Evolutionary conservation across 768 basidiomycete genomes (phyloP).

Genomic region (Trametes maxima): DNA sequence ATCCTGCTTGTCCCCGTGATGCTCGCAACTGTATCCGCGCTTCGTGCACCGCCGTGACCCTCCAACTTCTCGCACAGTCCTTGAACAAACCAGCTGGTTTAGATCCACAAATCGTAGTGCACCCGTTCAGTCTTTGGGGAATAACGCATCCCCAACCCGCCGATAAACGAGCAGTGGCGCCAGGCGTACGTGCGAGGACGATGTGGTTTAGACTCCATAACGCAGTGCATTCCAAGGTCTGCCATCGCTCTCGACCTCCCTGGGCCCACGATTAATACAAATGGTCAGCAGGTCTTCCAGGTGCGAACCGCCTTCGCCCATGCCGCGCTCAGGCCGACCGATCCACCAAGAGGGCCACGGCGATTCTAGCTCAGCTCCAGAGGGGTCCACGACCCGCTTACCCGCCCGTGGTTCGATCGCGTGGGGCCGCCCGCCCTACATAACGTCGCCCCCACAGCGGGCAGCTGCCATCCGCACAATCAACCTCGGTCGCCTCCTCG

Average conservation of each 20-base stretch:
- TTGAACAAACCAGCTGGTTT: background rate
- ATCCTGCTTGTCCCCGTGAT: background rate
- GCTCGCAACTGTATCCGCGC: background rate
- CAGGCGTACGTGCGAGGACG: too few relatives aligned
- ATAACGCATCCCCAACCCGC: too few relatives aligned
- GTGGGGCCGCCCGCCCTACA: slow-evolving; percentile 11
- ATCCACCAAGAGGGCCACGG: slow-evolving; percentile 18
- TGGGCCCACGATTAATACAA: slow-evolving; percentile 11
- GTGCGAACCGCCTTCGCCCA: background rate
- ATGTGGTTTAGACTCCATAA: background rate
- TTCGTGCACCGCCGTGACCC: background rate
- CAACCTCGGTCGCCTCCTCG: background rate
- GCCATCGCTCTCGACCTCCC: slow-evolving; percentile 13
- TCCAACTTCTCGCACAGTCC: background rate
- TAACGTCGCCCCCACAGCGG: slow-evolving; percentile 4
- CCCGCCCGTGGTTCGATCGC: slow-evolving; percentile 3
- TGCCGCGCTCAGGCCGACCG: background rate
- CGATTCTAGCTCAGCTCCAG: slow-evolving; percentile 21
- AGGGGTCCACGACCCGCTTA: slow-evolving; percentile 1
- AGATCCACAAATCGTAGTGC: too few relatives aligned
- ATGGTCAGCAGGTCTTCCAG: slow-evolving; percentile 13
- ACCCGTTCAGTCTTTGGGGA: too few relatives aligned
- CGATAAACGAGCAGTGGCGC: too few relatives aligned
- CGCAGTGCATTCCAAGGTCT: background rate
- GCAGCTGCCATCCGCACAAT: background rate